Evolutionary conservation across 2,329 filamentous ascomycete species (phyloP).

Genomic region (Lachnellula cervina): DNA sequence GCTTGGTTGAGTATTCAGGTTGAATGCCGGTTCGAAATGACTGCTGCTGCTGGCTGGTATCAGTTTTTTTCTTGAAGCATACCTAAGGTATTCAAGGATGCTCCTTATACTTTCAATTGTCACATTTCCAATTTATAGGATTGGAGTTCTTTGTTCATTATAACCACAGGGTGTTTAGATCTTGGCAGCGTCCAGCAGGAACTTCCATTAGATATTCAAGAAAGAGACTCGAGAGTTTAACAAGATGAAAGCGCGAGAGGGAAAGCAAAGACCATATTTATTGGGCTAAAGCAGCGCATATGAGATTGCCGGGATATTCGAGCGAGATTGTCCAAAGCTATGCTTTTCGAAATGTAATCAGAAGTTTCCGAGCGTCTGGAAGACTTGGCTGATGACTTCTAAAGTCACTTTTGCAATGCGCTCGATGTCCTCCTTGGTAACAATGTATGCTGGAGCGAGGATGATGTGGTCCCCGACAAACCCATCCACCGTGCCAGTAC

Average conservation of each 20-base stretch:
- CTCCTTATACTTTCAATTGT: no score
- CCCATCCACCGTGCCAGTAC: slow-evolving; percentile 51
- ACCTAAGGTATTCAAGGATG: no score
- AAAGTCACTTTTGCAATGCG: slow-evolving; percentile 43
- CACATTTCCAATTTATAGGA: no score
- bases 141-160: no score
- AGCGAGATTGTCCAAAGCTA: no score
- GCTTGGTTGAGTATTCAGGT: no score
- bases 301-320: not conserved
- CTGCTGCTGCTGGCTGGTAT: no score
- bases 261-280: not conserved
- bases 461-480: slow-evolving; percentile 57
- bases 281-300: not conserved
- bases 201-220: no score
- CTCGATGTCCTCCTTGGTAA: slow-evolving; percentile 48
- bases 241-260: not conserved
- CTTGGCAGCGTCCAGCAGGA: not conserved
- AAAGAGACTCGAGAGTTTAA: not conserved
- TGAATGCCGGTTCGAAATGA: no score
- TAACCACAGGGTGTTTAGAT: no score
- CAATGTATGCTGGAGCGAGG: slow-evolving; percentile 55
- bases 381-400: slow-evolving; percentile 22
- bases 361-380: slow-evolving; percentile 7
- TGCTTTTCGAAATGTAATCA: not conserved
- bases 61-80: no score